Conservation (phyloP, 1,139 yeast species). For the Candida gigantensis region DNA sequence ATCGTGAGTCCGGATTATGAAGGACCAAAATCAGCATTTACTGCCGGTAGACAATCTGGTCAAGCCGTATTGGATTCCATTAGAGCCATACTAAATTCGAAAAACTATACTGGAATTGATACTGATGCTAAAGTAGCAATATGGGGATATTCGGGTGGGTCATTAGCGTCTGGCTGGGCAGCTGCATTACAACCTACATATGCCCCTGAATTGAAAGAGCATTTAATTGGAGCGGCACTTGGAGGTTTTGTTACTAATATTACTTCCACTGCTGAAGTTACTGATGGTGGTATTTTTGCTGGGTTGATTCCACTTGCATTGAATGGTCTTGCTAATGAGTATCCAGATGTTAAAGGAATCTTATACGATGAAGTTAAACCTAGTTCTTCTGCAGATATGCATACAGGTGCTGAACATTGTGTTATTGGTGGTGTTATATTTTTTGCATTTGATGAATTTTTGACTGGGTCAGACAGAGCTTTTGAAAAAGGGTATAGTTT, state of each 20-base stretch:
- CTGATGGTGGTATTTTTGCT: constrained; percentile 27
- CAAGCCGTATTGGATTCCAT: constrained; percentile 24
- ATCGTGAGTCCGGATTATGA: constrained; percentile 31
- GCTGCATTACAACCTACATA: constrained; percentile 31
- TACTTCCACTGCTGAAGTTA: constrained; percentile 24
- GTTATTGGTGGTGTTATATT: constrained; percentile 2
- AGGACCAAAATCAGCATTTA: constrained; percentile 21
- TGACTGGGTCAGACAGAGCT: constrained; percentile 2
- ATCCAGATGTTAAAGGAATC: constrained; percentile 19
- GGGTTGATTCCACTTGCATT: constrained; percentile 31
- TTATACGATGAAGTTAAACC: constrained; percentile 4
- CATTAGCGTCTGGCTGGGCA: constrained; percentile 32
- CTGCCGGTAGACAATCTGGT: constrained; percentile 26
- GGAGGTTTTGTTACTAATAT: constrained; percentile 36
- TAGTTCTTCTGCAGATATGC: constrained; percentile 1
- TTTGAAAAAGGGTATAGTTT: constrained; percentile 17
- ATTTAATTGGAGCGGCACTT: constrained; percentile 31
- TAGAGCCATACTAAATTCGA: constrained; percentile 21
- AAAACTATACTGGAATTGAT: constrained; percentile 22
- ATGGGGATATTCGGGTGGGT: constrained; percentile 35
- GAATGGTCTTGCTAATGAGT: constrained; percentile 28
- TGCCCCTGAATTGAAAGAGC: constrained; percentile 31
- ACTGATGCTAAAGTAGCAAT: constrained; percentile 21
- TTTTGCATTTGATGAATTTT: constrained; percentile 9
- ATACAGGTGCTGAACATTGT: constrained; percentile 7